Conservation (phyloP, 73 alveolate species). For the Paramecium caudatum region DNA sequence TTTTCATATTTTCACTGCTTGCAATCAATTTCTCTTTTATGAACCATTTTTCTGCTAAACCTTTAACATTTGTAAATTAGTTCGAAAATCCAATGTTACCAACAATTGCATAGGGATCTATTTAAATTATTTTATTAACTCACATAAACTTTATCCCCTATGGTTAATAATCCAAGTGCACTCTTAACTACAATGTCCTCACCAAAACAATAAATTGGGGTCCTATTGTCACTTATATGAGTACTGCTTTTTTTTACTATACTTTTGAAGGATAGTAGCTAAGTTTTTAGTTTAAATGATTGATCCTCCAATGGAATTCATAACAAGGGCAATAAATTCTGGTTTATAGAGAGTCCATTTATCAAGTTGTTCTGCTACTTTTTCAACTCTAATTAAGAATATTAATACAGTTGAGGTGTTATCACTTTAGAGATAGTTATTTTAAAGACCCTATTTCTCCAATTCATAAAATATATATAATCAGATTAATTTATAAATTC, state of each 20-base stretch:
- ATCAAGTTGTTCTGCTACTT: background rate
- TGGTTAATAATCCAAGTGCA: constrained; percentile 41
- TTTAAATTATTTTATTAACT: constrained; percentile 7
- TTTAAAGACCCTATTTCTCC: constrained; percentile 20
- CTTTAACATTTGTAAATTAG: background rate
- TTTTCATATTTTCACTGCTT: background rate
- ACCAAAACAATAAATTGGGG: constrained; percentile 48
- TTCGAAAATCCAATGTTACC: constrained; percentile 35
- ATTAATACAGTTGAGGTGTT: background rate
- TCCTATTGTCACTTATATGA: background rate
- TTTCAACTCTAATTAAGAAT: background rate
- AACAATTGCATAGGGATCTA: constrained; percentile 53
- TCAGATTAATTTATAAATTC: background rate
- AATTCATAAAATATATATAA: constrained; percentile 34
- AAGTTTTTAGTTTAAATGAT: constrained; percentile 6
- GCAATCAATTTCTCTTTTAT: background rate
- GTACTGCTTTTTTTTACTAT: constrained; percentile 3
- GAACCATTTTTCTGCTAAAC: background rate
- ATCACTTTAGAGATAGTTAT: background rate
- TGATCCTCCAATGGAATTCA: constrained; percentile 54
- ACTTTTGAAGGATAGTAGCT: background rate
- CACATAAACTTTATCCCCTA: constrained; percentile 46
- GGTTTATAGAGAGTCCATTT: constrained; percentile 43
- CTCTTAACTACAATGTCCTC: constrained; percentile 54
- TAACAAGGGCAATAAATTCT: constrained; percentile 15